Conservation (phyloP, 345 rosid species). For the Linum lewisii region DNA sequence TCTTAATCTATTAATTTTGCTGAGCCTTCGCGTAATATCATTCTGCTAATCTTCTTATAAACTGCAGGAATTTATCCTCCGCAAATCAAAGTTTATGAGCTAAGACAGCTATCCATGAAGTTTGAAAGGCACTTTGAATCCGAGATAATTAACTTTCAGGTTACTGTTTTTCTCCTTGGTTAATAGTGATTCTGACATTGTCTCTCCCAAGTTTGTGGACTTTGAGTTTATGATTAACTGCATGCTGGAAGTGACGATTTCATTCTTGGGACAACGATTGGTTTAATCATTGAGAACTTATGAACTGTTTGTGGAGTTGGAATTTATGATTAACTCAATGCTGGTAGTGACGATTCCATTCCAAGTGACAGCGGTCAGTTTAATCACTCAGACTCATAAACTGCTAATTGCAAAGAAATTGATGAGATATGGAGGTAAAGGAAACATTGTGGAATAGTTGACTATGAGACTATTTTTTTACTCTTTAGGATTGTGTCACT, state of each 20-base stretch:
- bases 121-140: slow-evolving; percentile 84
- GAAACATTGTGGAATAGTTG: too few relatives aligned
- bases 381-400: too few relatives aligned
- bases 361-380: too few relatives aligned
- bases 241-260: background rate
- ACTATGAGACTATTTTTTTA: too few relatives aligned
- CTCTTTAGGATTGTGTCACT: too few relatives aligned
- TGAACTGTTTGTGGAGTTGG: background rate
- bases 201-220: background rate
- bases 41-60: slow-evolving; percentile 11
- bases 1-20: slow-evolving; percentile 6
- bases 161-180: slow-evolving; percentile 5
- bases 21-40: background rate
- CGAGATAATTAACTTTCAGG: slow-evolving; percentile 90
- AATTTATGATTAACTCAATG: too few relatives aligned
- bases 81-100: slow-evolving; percentile 81
- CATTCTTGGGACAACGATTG: background rate
- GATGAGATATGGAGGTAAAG: too few relatives aligned
- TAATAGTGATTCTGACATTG: slow-evolving; percentile 8
- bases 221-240: background rate
- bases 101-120: slow-evolving; percentile 63
- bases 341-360: too few relatives aligned
- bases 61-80: slow-evolving; percentile 79
- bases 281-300: background rate
- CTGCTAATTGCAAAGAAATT: too few relatives aligned